Percentiles rank a stretch among this genome's conserved stretches.
phyloP scores from a whole-genome alignment of 2,329 filamentous ascomycete genomes.

The Orbilia ellipsospora region DNA sequence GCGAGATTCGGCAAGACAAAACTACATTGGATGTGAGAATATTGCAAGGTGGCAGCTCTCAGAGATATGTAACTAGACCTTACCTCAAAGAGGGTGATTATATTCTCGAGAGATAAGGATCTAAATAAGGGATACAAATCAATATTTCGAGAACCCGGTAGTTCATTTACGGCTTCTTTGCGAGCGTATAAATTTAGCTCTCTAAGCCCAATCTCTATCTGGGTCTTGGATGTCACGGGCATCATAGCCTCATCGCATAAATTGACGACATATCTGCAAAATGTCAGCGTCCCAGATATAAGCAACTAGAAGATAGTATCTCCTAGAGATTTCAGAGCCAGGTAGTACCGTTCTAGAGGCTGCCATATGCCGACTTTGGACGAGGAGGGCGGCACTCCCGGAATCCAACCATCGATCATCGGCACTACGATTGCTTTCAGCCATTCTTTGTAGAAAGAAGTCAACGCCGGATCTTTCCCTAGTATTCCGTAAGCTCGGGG shows the following conservation, averaged over 20 bases:
- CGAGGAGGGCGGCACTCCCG: constrained; percentile 86
- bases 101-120: constrained; percentile 88
- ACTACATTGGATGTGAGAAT: constrained; percentile 63
- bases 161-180: constrained; percentile 90
- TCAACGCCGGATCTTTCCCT: constrained; percentile 82
- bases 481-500: constrained; percentile 93
- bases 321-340: not conserved
- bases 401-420: constrained; percentile 87
- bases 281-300: too few relatives aligned
- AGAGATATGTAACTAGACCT: constrained; percentile 14
- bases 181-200: constrained; percentile 92
- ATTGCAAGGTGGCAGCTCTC: not conserved
- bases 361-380: constrained; percentile 95
- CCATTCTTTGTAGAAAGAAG: constrained; percentile 99
- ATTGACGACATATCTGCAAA: constrained; percentile 83
- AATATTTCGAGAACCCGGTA: constrained; percentile 88
- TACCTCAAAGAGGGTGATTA: constrained; percentile 85
- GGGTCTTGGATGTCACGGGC: constrained; percentile 91
- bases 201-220: constrained; percentile 89
- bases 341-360: constrained; percentile 78
- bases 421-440: constrained; percentile 91
- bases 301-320: not conserved
- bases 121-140: constrained; percentile 95
- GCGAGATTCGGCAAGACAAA: constrained; percentile 88
- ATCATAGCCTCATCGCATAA: constrained; percentile 94